Conservation (phyloP, 2,329 filamentous ascomycete genomes). For the Bertia moriformis region DNA sequence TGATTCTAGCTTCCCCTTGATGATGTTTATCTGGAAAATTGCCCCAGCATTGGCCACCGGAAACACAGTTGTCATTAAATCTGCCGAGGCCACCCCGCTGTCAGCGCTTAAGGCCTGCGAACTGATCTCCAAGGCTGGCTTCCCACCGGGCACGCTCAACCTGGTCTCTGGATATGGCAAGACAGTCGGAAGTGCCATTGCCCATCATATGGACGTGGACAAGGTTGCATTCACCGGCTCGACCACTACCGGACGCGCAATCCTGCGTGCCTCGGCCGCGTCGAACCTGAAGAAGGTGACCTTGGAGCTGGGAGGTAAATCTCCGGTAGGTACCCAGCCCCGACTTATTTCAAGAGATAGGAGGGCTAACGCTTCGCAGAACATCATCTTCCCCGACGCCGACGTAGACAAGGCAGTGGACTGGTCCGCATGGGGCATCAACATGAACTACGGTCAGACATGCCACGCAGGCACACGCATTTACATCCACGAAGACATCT, state of each 20-base stretch:
- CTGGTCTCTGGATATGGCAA: slow-evolving; percentile 14
- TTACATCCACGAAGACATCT: neutral
- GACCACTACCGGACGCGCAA: slow-evolving; percentile 49
- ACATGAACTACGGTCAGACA: slow-evolving; percentile 63
- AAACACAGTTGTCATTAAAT: slow-evolving; percentile 27
- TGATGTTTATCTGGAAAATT: slow-evolving; percentile 18
- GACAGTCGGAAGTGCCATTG: slow-evolving; percentile 18
- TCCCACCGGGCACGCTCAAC: slow-evolving; percentile 26
- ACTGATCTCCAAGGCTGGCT: slow-evolving; percentile 22
- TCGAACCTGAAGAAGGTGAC: slow-evolving; percentile 59
- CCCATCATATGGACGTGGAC: slow-evolving; percentile 36
- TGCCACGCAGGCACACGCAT: slow-evolving; percentile 63
- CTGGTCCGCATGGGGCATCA: slow-evolving; percentile 29
- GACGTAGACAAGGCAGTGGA: slow-evolving; percentile 42
- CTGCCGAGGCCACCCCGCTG: slow-evolving; percentile 26
- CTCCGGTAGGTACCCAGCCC: too few species aligned
- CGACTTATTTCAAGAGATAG: too few species aligned
- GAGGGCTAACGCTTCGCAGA: too few species aligned
- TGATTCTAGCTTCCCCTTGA: too few species aligned
- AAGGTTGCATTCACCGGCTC: slow-evolving; percentile 62
- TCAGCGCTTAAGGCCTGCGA: slow-evolving; percentile 16
- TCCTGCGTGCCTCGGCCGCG: slow-evolving; percentile 44
- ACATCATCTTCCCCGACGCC: slow-evolving; percentile 49
- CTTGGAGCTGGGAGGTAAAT: slow-evolving; percentile 60
- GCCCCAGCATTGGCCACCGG: slow-evolving; percentile 26